Evolutionary conservation across 139 green algal genomes (phyloP).

Genomic region (Asterochloris sp.): DNA sequence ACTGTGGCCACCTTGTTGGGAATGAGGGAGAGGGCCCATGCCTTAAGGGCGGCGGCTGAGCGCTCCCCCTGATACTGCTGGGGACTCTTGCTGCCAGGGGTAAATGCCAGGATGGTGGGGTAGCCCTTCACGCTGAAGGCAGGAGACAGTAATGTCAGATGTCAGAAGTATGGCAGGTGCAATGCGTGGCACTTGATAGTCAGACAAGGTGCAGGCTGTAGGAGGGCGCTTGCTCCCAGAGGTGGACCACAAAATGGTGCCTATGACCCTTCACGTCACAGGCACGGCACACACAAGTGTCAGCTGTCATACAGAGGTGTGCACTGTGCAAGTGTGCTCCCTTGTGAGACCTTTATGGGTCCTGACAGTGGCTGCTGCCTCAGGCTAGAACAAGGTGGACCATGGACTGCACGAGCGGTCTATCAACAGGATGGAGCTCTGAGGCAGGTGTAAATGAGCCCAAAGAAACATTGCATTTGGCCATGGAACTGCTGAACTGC

Average conservation of each 20-base stretch:
- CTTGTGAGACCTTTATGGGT: no score
- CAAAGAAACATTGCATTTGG: background rate
- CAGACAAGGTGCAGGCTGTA: background rate
- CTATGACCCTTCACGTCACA: no score
- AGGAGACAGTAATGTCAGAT: background rate
- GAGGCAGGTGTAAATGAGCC: no score
- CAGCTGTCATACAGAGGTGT: no score
- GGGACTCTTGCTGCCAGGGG: conserved; percentile 30
- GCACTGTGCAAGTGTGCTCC: no score
- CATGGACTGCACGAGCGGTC: no score
- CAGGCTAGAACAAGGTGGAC: no score
- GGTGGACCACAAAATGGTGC: no score
- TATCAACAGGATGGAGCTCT: no score
- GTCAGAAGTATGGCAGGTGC: background rate
- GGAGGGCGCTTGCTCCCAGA: no score
- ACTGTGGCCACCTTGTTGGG: conserved; percentile 40
- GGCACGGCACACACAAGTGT: no score
- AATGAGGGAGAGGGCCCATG: conserved; percentile 66
- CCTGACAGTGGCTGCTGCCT: no score
- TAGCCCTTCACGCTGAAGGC: conserved; percentile 55
- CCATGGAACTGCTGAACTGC: background rate
- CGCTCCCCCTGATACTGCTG: conserved; percentile 68
- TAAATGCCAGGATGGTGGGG: conserved; percentile 76
- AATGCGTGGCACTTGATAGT: background rate
- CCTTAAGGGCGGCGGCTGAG: conserved; percentile 45